Base-by-base conservation (phyloP, 805 yeast species). In the Zygoascus ofunaensis region DNA sequence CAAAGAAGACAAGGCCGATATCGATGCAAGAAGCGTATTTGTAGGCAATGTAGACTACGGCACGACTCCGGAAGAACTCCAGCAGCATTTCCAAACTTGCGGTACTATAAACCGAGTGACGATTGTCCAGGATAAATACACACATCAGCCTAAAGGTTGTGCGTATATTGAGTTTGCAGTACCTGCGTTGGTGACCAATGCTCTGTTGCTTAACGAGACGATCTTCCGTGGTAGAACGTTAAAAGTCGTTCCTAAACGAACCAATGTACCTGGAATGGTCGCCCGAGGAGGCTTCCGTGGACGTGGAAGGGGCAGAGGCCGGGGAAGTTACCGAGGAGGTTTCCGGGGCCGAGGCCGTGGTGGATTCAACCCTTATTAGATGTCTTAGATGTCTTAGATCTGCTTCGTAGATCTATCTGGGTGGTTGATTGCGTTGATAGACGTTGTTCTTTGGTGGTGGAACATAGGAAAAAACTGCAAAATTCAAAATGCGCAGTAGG, bases 31-130 rank as follows among this genome's bases (percentile, higher is more conserved):
- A 49, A 79, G 87, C 3, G 71, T 87, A 19, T 87, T 79, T 62
- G 87, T 86, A 20, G 94, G 94, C 3, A 84, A 82, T 55, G 92
- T 87, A 21, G 95, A 86, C 57, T 85, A 81, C 59, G 80, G 74
- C 8, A 64, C 89, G 15, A 77, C 85, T 5, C 89, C 94, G 21
- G 80, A 80, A 52, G 94, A 86, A 53, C 69, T 87, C 33, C 90
- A 84, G 55, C 72, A 78, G 48, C 83, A 78, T 55, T 87, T 86
- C 62, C 72, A 77, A 43, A 59, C 73, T 2, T 77, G 78, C 39
- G 95, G 95, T 1, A 71, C 76, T 4, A 82, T 87, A 43, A 80
- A 82, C 57, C 73, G 95, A 54, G 87, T 86, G 28, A 85, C 92
- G 2, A 85, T 87, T 39, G 64, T 82, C 60, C 69, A 75, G 45